A percentile compares a stretch with the other conserved stretches of the same genome.
phyloP scores from a whole-genome alignment of 164 flowering plant genomes.

The Aristolochia fimbriata region DNA sequence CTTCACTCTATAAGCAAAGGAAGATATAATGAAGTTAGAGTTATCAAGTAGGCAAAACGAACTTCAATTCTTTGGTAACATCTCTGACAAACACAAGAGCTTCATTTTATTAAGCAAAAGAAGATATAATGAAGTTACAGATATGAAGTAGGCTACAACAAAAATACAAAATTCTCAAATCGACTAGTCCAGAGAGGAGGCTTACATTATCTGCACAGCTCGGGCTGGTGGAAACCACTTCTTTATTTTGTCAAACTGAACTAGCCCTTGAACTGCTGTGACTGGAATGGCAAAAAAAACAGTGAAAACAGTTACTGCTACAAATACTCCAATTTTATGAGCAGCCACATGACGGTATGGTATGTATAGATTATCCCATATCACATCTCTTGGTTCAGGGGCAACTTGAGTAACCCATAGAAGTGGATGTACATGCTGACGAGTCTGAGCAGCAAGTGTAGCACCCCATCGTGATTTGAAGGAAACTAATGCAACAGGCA shows the following conservation, averaged over 20 bases:
- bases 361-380: slow-evolving; percentile 63
- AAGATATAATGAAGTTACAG: too few species aligned
- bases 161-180: too few species aligned
- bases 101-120: too few species aligned
- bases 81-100: too few species aligned
- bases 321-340: slow-evolving; percentile 38
- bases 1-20: too few species aligned
- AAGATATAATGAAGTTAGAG: too few species aligned
- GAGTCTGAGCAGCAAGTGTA: slow-evolving; percentile 66
- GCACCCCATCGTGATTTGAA: slow-evolving; percentile 74
- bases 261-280: slow-evolving; percentile 89
- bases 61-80: too few species aligned
- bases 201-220: slow-evolving; percentile 75
- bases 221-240: slow-evolving; percentile 90
- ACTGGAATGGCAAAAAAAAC: slow-evolving; percentile 85
- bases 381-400: slow-evolving; percentile 85
- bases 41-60: too few species aligned
- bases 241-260: slow-evolving; percentile 61
- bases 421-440: slow-evolving; percentile 73
- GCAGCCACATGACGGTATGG: slow-evolving; percentile 36
- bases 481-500: slow-evolving; percentile 82
- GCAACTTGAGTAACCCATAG: slow-evolving; percentile 72
- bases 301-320: slow-evolving; percentile 54
- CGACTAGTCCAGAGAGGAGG: too few species aligned
- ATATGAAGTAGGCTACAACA: too few species aligned